phyloP scores from a whole-genome alignment of 306 rosid species.

The Rubus parviflorus region DNA sequence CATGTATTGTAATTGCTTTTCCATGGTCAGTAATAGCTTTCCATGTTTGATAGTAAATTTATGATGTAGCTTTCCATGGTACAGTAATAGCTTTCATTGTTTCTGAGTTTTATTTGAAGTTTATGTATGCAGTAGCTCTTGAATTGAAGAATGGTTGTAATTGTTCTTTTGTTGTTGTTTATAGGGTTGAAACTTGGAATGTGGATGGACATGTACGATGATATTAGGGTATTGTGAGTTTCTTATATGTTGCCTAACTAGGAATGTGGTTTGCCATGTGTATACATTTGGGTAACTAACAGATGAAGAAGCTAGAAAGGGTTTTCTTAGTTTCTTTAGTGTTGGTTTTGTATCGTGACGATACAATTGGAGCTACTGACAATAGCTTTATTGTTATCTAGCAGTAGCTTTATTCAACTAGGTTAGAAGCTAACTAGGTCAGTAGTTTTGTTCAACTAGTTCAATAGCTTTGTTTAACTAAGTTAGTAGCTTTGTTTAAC shows the following conservation, averaged over 20 bases:
- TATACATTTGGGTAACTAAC: not conserved
- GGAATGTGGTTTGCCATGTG: not conserved
- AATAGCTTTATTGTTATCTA: no score
- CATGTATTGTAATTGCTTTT: no score
- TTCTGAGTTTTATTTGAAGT: no score
- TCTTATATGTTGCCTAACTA: not conserved
- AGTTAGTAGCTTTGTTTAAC: no score
- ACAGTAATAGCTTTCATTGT: not conserved
- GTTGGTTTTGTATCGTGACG: not conserved
- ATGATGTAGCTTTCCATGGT: constrained; percentile 82
- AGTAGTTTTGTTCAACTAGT: no score
- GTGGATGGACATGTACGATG: not conserved
- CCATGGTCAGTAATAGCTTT: no score
- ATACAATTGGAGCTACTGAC: no score
- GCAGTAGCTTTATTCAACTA: no score
- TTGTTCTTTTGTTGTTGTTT: not conserved
- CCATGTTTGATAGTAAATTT: no score
- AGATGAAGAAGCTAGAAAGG: not conserved
- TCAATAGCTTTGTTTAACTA: no score
- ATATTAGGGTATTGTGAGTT: not conserved
- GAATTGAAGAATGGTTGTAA: not conserved
- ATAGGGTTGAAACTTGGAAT: not conserved
- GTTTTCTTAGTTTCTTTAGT: not conserved
- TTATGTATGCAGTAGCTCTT: not conserved
- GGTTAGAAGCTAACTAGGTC: no score